phyloP scores from a whole-genome alignment of 306 rosid species.

The Spatholobus suberectus region DNA sequence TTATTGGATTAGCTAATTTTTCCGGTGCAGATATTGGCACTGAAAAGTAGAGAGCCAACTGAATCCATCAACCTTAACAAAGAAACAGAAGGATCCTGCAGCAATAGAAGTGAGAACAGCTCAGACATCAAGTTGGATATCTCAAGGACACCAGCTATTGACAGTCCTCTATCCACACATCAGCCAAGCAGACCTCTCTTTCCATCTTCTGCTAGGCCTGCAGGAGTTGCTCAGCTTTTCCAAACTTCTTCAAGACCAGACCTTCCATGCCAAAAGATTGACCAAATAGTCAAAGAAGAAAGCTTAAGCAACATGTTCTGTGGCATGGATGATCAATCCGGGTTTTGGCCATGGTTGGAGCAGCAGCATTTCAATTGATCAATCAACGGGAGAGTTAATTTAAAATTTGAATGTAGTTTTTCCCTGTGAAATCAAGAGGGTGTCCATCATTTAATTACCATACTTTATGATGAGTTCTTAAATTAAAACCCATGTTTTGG shows the following conservation, averaged over 20 bases:
- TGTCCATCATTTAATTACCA: slow-evolving; percentile 39
- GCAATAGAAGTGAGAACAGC: slow-evolving; percentile 97
- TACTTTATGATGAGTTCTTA: slow-evolving; percentile 48
- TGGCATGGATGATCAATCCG: slow-evolving; percentile 90
- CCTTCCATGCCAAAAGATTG: slow-evolving; percentile 70
- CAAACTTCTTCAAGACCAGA: slow-evolving; percentile 83
- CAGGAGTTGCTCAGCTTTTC: slow-evolving; percentile 74
- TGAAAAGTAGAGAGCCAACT: slow-evolving; percentile 93
- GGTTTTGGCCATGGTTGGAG: slow-evolving; percentile 99
- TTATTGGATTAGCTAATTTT: slow-evolving; percentile 21
- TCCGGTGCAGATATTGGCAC: slow-evolving; percentile 72
- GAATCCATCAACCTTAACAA: slow-evolving; percentile 95
- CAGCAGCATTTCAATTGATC: slow-evolving; percentile 88
- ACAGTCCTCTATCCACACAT: slow-evolving; percentile 76
- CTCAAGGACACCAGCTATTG: slow-evolving; percentile 85
- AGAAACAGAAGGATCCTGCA: slow-evolving; percentile 98
- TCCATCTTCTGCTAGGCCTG: slow-evolving; percentile 70
- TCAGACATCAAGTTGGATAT: slow-evolving; percentile 93
- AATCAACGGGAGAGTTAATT: slow-evolving; percentile 36
- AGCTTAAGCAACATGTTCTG: slow-evolving; percentile 86
- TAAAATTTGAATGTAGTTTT: slow-evolving; percentile 44
- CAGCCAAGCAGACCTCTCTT: slow-evolving; percentile 64
- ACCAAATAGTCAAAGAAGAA: slow-evolving; percentile 84
- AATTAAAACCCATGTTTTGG: slow-evolving; percentile 52
- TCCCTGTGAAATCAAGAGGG: slow-evolving; percentile 51